Conservation (phyloP, 345 rosid genomes). For the Euphorbia tirucalli region DNA sequence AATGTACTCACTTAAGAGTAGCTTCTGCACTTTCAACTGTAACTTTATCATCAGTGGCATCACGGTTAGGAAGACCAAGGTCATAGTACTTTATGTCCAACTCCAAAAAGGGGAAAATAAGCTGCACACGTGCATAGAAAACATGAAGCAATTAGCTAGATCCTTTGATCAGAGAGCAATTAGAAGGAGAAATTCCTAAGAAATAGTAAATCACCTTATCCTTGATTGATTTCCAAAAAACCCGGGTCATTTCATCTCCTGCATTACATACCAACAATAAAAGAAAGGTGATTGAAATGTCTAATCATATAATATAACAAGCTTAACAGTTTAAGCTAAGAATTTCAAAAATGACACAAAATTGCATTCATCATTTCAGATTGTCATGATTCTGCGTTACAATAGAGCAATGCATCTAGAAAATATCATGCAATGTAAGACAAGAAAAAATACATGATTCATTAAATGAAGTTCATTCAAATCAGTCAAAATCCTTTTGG, state of each 20-base stretch:
- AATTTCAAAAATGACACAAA: not conserved
- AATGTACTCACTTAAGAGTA: slow-evolving; percentile 18
- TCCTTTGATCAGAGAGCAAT: not conserved
- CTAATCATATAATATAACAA: not conserved
- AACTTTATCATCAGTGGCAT: slow-evolving; percentile 26
- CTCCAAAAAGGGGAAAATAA: slow-evolving; percentile 23
- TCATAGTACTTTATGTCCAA: slow-evolving; percentile 26
- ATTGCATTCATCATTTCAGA: not conserved
- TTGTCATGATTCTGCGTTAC: not conserved
- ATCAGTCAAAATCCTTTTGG: not conserved
- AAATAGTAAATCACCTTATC: slow-evolving; percentile 60
- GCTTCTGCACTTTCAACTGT: slow-evolving; percentile 28
- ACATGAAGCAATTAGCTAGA: not conserved
- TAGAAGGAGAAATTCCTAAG: not conserved
- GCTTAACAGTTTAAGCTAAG: not conserved
- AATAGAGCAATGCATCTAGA: not conserved
- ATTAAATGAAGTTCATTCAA: not conserved
- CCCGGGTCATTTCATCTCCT: slow-evolving; percentile 99
- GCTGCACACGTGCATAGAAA: slow-evolving; percentile 1
- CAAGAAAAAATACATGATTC: not conserved
- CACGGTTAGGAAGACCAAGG: slow-evolving; percentile 25
- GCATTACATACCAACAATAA: slow-evolving; percentile 22
- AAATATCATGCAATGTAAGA: not conserved
- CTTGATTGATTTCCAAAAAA: slow-evolving; percentile 93
- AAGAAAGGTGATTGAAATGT: slow-evolving; percentile 1